phyloP scores from a whole-genome alignment of 1,284 basidiomycete genomes.

The Sanghuangporus sanghuang region DNA sequence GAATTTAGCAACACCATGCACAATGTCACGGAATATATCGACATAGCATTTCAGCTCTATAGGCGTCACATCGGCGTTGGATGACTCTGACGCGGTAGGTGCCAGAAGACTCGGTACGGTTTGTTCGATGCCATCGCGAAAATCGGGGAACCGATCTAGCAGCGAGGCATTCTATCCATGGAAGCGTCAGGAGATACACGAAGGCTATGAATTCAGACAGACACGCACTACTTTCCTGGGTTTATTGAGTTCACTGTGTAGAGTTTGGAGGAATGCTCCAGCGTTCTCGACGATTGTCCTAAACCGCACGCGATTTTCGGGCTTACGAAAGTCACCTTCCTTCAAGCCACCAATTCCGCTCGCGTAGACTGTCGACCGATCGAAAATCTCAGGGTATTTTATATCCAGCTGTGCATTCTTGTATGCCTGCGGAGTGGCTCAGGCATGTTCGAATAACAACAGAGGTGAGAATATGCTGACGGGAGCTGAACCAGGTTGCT shows the following conservation, averaged over 20 bases:
- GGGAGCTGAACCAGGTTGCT: neutral
- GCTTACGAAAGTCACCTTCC: neutral
- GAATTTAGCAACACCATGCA: no score
- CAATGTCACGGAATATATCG: neutral
- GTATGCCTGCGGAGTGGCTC: neutral
- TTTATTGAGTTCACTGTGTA: neutral
- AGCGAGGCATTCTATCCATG: neutral
- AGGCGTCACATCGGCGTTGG: neutral
- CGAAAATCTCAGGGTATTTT: neutral
- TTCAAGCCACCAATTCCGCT: neutral
- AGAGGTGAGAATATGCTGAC: neutral
- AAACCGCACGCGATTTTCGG: neutral
- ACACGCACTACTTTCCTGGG: neutral
- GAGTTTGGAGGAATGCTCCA: neutral
- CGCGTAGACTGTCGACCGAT: neutral
- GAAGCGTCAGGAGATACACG: neutral
- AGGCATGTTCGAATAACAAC: neutral
- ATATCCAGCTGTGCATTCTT: neutral
- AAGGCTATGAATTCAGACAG: neutral
- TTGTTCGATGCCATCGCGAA: neutral
- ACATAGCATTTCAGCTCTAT: neutral
- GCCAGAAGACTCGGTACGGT: neutral
- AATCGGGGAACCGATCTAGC: neutral
- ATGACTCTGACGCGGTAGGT: neutral
- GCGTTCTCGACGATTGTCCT: neutral